Conservation (phyloP, 2,329 filamentous ascomycete genomes). For the Grosmannia huntii region DNA sequence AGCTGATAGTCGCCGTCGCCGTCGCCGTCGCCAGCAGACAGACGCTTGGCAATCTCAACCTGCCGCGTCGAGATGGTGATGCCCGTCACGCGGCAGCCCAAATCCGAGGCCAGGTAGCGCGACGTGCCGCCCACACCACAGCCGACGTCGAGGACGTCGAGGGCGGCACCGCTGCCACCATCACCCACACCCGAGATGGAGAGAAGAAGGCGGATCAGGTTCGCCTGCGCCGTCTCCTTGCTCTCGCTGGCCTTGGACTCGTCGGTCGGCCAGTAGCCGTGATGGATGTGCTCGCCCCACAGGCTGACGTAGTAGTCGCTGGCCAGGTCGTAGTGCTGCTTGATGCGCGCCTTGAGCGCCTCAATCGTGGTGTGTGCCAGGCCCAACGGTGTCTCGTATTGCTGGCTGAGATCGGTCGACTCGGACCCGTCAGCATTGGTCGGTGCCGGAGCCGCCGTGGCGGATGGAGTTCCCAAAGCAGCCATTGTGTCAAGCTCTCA, state of each 20-base stretch:
- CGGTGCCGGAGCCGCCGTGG: background rate
- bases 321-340: constrained; percentile 47
- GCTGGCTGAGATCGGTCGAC: constrained; percentile 25
- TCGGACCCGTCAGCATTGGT: constrained; percentile 9
- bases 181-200: constrained; percentile 27
- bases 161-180: constrained; percentile 11
- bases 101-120: constrained; percentile 38
- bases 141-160: constrained; percentile 41
- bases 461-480: background rate
- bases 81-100: constrained; percentile 41
- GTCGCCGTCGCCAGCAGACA: constrained; percentile 21
- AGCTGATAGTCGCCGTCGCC: constrained; percentile 19
- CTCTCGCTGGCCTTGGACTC: constrained; percentile 32
- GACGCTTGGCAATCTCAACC: constrained; percentile 42
- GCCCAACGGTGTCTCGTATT: constrained; percentile 33
- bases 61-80: constrained; percentile 48
- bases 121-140: constrained; percentile 49
- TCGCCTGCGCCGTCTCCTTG: constrained; percentile 45
- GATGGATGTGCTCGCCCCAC: constrained; percentile 53
- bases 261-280: constrained; percentile 43
- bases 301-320: constrained; percentile 50
- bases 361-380: constrained; percentile 32
- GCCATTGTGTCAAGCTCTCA: background rate
- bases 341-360: constrained; percentile 43
- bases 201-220: constrained; percentile 42